Percentiles rank a stretch among this genome's conserved stretches.
Conservation (phyloP, 768 basidiomycete genomes). For the Russula foetens region DNA sequence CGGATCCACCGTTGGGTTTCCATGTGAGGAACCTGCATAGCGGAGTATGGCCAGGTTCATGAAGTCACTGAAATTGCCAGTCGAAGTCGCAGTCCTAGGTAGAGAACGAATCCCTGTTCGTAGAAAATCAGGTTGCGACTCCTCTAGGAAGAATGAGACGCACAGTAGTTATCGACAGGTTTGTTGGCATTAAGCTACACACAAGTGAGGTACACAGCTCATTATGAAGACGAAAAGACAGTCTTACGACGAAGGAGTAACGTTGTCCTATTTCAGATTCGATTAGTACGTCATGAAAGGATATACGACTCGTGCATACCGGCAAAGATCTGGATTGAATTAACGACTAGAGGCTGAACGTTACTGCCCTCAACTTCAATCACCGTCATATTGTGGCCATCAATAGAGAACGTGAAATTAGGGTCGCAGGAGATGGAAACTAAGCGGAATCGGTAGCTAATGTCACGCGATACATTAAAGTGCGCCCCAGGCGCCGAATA, state of each 20-base stretch:
- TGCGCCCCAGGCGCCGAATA: not conserved
- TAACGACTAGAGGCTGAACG: slow-evolving; percentile 21
- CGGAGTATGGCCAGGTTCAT: slow-evolving; percentile 15
- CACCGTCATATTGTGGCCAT: slow-evolving; percentile 23
- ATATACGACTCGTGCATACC: slow-evolving; percentile 10
- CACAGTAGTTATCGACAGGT: slow-evolving; percentile 16
- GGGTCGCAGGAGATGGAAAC: slow-evolving; percentile 42
- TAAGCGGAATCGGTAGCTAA: slow-evolving; percentile 48
- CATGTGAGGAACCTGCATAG: slow-evolving; percentile 12
- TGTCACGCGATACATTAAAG: slow-evolving; percentile 4
- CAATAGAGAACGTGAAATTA: slow-evolving; percentile 24
- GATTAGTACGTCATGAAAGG: not conserved
- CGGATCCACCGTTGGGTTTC: slow-evolving; percentile 2
- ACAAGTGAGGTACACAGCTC: not conserved
- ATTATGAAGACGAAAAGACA: not conserved
- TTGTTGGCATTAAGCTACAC: slow-evolving; percentile 19
- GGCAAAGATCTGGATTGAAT: slow-evolving; percentile 21
- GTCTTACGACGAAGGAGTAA: slow-evolving; percentile 24
- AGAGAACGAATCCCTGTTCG: slow-evolving; percentile 12
- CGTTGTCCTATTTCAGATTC: slow-evolving; percentile 16
- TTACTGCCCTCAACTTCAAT: slow-evolving; percentile 26
- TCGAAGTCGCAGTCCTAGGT: not conserved
- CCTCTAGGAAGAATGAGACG: not conserved
- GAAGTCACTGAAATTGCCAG: not conserved
- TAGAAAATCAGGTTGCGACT: slow-evolving; percentile 10